Conservation (phyloP, 768 basidiomycete genomes). For the Tulasnella sp. region DNA sequence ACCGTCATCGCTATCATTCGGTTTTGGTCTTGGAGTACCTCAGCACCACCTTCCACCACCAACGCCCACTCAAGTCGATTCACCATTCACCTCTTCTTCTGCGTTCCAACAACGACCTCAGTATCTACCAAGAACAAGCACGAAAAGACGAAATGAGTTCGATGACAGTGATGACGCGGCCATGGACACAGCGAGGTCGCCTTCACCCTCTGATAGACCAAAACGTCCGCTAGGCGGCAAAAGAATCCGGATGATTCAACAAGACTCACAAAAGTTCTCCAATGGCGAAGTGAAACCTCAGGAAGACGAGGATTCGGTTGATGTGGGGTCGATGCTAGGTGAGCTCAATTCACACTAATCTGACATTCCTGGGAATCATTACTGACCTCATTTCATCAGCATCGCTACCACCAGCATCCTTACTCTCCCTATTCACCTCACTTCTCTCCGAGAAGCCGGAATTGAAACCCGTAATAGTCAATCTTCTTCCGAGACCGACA, state of each 20-base stretch:
- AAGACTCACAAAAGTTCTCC: conserved; percentile 49
- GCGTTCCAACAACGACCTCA: neutral
- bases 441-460: conserved; percentile 54
- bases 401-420: conserved; percentile 61
- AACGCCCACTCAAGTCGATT: neutral
- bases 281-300: conserved; percentile 22
- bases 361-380: neutral
- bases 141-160: conserved; percentile 46
- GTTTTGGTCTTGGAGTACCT: conserved; percentile 12
- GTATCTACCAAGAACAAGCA: conserved; percentile 3
- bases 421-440: conserved; percentile 58
- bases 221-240: conserved; percentile 38
- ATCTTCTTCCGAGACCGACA: conserved; percentile 74
- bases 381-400: conserved; percentile 33
- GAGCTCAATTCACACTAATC: conserved; percentile 22
- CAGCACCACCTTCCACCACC: conserved; percentile 14
- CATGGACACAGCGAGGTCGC: conserved; percentile 49
- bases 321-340: conserved; percentile 73
- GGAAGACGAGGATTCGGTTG: conserved; percentile 50
- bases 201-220: conserved; percentile 63
- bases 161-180: conserved; percentile 45
- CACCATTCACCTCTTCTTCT: neutral
- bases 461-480: conserved; percentile 56
- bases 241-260: conserved; percentile 5
- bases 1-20: conserved; percentile 9